Evolutionary conservation across 2,329 filamentous ascomycete species (phyloP), one percentile per base, ranked within the genome.

Genomic region (Phaeosphaeria sp.): DNA sequence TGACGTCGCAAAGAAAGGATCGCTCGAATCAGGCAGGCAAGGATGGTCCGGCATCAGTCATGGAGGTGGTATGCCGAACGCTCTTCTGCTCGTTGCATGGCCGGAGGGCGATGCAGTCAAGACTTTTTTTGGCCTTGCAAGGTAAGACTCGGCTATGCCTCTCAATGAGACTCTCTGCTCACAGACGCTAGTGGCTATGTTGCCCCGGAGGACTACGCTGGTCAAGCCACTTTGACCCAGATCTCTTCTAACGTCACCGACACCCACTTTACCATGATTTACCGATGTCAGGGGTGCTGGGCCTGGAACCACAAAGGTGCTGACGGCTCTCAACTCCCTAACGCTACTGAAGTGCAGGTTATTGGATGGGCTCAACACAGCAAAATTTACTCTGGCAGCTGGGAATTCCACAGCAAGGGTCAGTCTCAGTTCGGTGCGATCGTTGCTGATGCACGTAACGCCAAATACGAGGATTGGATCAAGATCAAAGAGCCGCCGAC

Each of bases 241-340:
- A 84, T 90, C 59, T 85, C 83, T 15, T 83, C 84, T 15, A 82
- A 78, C 23, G 79, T 89, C 55, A 88, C 84, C 65, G 79, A 80
- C 17, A 86, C 84, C 23, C 78, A 84, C 62, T 91, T 85, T 72
- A 84, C 84, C 46, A 70, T 90, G 48, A 82, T 89, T n/a, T 91
- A 89, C 77, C 82, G 86, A 47, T 91, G 89, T 74, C 74, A 87
- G 63, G 67, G 73, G 67, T 81, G 79, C 64, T 81, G 77, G 77
- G 62, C 65, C 13, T 81, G 79, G 79, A 70, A 80, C 53, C 78
- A 80, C 36, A 72, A 74, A 2, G 78, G 78, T 42, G 76, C 74
- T n/a, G 64, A 69, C 15, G 77, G 76, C 47, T 74, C 72, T 9
- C 76, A 79, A 53, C 59, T 77, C 11, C 79, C 79, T 1, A 66